Evolutionary conservation across 2,329 filamentous ascomycete species (phyloP).

Genomic region (Coniochaeta sp.): DNA sequence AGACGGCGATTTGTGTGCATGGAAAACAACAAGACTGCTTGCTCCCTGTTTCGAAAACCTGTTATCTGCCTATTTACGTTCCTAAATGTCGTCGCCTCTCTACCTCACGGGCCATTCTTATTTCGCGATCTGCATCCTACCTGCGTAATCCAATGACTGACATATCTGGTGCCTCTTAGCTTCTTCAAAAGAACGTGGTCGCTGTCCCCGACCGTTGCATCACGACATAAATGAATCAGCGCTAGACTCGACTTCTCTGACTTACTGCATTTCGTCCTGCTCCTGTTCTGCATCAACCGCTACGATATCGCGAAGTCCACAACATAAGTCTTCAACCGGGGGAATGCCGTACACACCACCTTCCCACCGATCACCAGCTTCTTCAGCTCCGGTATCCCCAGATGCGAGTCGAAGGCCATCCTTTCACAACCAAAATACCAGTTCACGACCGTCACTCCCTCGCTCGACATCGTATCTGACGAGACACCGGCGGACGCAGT

Average conservation of each 20-base stretch:
- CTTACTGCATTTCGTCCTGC: neutral
- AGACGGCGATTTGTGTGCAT: neutral
- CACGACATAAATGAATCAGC: conserved; percentile 1
- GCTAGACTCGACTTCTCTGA: neutral
- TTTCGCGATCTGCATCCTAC: neutral
- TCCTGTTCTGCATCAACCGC: neutral
- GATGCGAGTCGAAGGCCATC: conserved; percentile 52
- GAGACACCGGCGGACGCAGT: conserved; percentile 54
- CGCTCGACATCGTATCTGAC: conserved; percentile 60
- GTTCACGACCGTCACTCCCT: conserved; percentile 46
- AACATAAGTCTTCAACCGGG: conserved; percentile 9
- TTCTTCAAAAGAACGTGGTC: neutral
- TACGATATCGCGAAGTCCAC: neutral
- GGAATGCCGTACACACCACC: conserved; percentile 88
- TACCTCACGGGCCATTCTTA: neutral
- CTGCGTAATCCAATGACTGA: neutral
- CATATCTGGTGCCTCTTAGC: neutral
- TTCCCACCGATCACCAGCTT: conserved; percentile 55
- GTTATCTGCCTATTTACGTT: neutral
- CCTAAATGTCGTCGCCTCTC: neutral
- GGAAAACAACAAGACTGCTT: neutral
- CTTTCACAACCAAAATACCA: conserved; percentile 29
- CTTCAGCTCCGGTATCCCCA: conserved; percentile 50
- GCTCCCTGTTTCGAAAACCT: neutral
- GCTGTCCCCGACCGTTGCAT: neutral